Conservation (phyloP, 2,329 filamentous ascomycete genomes). For the Bimuria novae-zelandiae region DNA sequence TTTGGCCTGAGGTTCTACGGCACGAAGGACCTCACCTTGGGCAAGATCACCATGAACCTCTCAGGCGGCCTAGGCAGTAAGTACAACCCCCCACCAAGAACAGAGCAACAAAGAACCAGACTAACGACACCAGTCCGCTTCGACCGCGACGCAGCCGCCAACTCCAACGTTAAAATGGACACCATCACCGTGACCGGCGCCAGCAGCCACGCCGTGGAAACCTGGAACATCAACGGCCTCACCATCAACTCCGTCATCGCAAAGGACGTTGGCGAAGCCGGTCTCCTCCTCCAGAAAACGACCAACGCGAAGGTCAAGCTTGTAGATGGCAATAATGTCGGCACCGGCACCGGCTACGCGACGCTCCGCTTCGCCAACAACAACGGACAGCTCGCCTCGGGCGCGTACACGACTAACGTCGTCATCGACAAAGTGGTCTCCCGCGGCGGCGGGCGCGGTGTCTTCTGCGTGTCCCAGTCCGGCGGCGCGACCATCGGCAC, state of each 20-base stretch:
- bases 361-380: conserved; percentile 63
- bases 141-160: conserved; percentile 59
- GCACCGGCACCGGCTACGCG: conserved; percentile 58
- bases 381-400: conserved; percentile 56
- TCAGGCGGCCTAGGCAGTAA: conserved; percentile 56
- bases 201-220: conserved; percentile 62
- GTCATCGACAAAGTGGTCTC: conserved; percentile 59
- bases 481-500: conserved; percentile 57
- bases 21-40: conserved; percentile 54
- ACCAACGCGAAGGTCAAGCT: conserved; percentile 58
- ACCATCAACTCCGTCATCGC: conserved; percentile 59
- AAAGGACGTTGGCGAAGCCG: conserved; percentile 60
- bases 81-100: too few relatives aligned
- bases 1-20: conserved; percentile 63
- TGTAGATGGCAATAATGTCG: conserved; percentile 62
- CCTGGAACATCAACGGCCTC: conserved; percentile 63
- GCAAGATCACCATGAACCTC: conserved; percentile 60
- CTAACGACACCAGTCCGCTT: conserved; percentile 52
- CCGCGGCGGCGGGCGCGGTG: conserved; percentile 60
- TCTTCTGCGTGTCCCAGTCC: conserved; percentile 63
- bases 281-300: conserved; percentile 60
- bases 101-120: not conserved
- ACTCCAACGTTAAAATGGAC: conserved; percentile 60
- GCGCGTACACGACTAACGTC: conserved; percentile 59
- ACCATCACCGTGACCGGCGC: conserved; percentile 58